phyloP scores from a whole-genome alignment of 2,329 filamentous ascomycete species.

The Cladophialophora chaetospira region DNA sequence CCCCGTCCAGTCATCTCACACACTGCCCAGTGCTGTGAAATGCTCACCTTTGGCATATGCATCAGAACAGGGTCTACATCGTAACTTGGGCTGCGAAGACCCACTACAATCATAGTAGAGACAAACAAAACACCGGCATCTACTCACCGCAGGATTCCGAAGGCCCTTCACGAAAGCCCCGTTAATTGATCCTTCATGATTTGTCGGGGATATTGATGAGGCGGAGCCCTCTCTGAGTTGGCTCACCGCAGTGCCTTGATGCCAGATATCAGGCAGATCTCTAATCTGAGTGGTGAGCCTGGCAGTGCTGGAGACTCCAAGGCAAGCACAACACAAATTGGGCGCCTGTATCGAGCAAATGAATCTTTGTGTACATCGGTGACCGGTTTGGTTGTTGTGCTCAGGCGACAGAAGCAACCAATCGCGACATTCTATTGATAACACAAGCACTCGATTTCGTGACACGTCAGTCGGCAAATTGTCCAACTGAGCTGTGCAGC shows the following conservation, averaged over 20 bases:
- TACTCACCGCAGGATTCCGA: conserved; percentile 16
- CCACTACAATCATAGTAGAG: background rate
- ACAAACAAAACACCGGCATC: conserved; percentile 1
- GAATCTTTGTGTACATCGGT: conserved; percentile 14
- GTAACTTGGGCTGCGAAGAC: conserved; percentile 1
- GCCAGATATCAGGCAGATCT: conserved; percentile 20
- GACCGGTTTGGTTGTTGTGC: conserved; percentile 9
- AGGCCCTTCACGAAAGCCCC: conserved; percentile 12
- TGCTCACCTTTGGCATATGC: conserved; percentile 17
- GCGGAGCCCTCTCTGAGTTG: conserved; percentile 5
- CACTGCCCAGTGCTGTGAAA: conserved; percentile 18
- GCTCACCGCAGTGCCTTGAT: conserved; percentile 13
- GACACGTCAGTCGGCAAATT: conserved; percentile 23
- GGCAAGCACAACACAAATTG: conserved; percentile 8
- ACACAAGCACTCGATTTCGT: conserved; percentile 12
- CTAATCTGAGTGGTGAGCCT: conserved; percentile 10
- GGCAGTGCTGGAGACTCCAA: background rate
- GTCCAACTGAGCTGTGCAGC: conserved; percentile 3
- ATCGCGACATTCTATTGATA: conserved; percentile 8
- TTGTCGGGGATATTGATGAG: conserved; percentile 13
- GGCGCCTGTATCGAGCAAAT: conserved; percentile 22
- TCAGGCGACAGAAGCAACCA: conserved; percentile 13
- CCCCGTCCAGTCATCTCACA: conserved; percentile 6
- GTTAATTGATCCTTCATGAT: conserved; percentile 12
- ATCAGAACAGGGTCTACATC: conserved; percentile 11